phyloP scores from a whole-genome alignment of 768 basidiomycete genomes.

The Clitopilus hobsonii region DNA sequence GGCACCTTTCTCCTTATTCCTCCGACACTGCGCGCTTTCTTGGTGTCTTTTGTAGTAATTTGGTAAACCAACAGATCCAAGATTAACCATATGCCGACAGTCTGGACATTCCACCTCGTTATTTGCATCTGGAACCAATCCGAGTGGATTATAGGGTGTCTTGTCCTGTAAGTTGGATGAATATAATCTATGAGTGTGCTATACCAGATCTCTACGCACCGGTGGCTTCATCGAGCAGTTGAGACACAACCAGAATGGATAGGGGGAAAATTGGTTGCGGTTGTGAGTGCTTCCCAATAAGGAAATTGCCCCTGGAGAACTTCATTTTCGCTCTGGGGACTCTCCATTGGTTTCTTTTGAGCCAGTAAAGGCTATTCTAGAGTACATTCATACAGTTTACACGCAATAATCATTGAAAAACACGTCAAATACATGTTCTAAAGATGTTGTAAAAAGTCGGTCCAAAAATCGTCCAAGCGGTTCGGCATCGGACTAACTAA shows the following conservation, averaged over 20 bases:
- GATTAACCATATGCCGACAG: slow-evolving; percentile 1
- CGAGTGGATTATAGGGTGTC: not conserved
- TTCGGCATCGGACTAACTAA: not conserved
- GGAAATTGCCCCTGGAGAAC: not conserved
- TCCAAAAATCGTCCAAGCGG: slow-evolving; percentile 1
- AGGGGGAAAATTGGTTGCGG: not conserved
- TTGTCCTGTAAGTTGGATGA: not conserved
- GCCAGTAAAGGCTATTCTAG: not conserved
- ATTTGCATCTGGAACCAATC: not conserved
- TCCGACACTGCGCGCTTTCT: not conserved
- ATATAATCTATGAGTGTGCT: not conserved
- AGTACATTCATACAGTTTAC: not conserved
- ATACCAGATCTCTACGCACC: not conserved
- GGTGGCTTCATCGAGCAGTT: not conserved
- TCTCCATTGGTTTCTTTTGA: not conserved
- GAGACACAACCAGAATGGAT: not conserved
- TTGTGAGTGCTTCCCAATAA: not conserved
- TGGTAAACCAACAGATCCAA: slow-evolving; percentile 4
- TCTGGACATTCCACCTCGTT: slow-evolving; percentile 5
- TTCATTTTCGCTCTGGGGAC: not conserved
- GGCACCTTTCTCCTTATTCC: slow-evolving; percentile 4
- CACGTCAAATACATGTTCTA: not conserved
- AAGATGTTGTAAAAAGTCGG: too few relatives aligned
- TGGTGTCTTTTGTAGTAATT: slow-evolving; percentile 6
- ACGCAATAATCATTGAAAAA: not conserved